A percentile compares a stretch with the other conserved stretches of the same genome.
Evolutionary conservation across 2,329 filamentous ascomycete genomes (phyloP).

Genomic region (Xylariaceae sp.): DNA sequence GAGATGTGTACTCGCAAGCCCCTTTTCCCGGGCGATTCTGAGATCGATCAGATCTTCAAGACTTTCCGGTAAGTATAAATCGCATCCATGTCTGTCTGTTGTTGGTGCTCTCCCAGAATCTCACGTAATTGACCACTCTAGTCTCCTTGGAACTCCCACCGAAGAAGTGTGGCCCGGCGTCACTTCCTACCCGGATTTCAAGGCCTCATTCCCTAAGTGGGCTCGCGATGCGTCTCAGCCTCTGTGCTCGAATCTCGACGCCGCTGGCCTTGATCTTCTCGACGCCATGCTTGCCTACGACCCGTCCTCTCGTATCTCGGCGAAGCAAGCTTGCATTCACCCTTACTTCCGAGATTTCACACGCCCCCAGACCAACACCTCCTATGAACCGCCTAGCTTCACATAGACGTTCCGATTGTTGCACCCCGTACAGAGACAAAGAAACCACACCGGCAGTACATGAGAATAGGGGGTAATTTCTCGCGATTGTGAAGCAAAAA

Average conservation of each 20-base stretch:
- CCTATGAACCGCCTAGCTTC: conserved; percentile 24
- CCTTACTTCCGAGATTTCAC: conserved; percentile 63
- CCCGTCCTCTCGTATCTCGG: conserved; percentile 78
- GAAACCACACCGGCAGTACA: conserved; percentile 9
- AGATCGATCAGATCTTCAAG: conserved; percentile 93
- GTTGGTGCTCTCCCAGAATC: background rate
- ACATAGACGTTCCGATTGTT: conserved; percentile 8
- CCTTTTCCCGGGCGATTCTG: conserved; percentile 85
- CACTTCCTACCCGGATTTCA: conserved; percentile 92
- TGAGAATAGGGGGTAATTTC: conserved; percentile 16
- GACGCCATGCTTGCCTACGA: conserved; percentile 77
- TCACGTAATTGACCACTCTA: conserved; percentile 29
- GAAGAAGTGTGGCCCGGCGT: conserved; percentile 85
- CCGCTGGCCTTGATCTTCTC: conserved; percentile 62
- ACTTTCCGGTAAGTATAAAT: conserved; percentile 69
- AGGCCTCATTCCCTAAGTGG: conserved; percentile 90
- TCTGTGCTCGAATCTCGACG: conserved; percentile 69
- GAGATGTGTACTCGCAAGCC: conserved; percentile 96
- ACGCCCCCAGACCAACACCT: conserved; percentile 15
- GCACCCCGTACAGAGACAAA: background rate
- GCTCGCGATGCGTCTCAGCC: conserved; percentile 60
- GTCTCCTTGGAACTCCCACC: conserved; percentile 74
- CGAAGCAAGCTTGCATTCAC: conserved; percentile 80
- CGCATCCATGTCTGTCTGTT: background rate
- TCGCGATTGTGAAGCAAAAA: conserved; percentile 19